These are phyloP conservation scores for Sugiyamaella castrensis DNA, from an alignment of 1,139 yeast genomes.

Conservation along the genomic window DNA sequence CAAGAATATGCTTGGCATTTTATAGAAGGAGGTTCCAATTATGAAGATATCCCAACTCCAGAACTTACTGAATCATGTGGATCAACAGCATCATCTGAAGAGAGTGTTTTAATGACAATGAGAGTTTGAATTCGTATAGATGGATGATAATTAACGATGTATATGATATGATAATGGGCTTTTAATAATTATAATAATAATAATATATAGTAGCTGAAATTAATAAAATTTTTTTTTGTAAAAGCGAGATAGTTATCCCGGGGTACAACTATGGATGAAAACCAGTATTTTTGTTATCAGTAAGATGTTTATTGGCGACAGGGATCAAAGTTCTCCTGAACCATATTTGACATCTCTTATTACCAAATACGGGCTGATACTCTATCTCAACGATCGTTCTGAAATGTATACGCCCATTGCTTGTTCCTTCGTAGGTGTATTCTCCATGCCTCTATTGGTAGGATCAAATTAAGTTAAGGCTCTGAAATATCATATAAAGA, in stretches of 20 bases:
- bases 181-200: too few relatives aligned
- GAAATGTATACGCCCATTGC: conserved; percentile 45
- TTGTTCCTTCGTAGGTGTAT: conserved; percentile 60
- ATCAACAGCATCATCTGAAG: conserved; percentile 12
- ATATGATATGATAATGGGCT: conserved; percentile 3
- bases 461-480: conserved; percentile 62
- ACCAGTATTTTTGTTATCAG: too few relatives aligned
- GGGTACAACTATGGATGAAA: too few relatives aligned
- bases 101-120: conserved; percentile 9
- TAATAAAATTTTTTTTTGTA: too few relatives aligned
- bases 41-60: conserved; percentile 18
- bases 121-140: conserved; percentile 6
- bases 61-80: conserved; percentile 18
- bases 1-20: conserved; percentile 14
- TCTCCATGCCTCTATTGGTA: conserved; percentile 49
- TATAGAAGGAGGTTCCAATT: conserved; percentile 8
- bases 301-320: too few relatives aligned
- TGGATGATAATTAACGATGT: not conserved
- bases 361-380: too few relatives aligned
- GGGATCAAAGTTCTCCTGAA: too few relatives aligned
- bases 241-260: too few relatives aligned
- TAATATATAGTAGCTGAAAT: too few relatives aligned
- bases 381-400: too few relatives aligned
- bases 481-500: conserved; percentile 59
- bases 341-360: too few relatives aligned